phyloP scores from a whole-genome alignment of 2,329 filamentous ascomycete genomes.

The Botrytis cinerea region DNA sequence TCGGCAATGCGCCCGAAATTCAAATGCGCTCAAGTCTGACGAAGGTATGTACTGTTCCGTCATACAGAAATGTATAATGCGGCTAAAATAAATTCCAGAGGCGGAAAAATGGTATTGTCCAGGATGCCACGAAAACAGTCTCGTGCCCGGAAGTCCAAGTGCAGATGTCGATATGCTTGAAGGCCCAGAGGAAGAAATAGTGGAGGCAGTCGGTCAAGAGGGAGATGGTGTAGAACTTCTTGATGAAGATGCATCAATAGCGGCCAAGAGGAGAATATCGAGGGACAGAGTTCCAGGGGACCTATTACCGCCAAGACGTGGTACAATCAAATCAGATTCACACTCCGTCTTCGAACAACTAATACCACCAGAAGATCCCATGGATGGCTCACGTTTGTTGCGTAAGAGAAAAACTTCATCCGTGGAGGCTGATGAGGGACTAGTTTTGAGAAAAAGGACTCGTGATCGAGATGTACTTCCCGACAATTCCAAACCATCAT shows the following conservation, averaged over 20 bases:
- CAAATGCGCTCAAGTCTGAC: conserved; percentile 60
- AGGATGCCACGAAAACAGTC: conserved; percentile 49
- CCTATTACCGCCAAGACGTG: conserved; percentile 68
- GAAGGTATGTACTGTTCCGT: conserved; percentile 54
- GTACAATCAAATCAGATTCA: conserved; percentile 65
- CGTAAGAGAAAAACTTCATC: conserved; percentile 85
- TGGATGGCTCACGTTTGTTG: conserved; percentile 75
- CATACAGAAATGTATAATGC: background rate
- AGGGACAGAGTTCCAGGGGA: conserved; percentile 70
- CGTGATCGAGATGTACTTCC: conserved; percentile 34
- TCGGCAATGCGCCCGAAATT: conserved; percentile 81
- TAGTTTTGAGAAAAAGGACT: conserved; percentile 53
- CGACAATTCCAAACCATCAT: conserved; percentile 27
- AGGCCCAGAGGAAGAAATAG: conserved; percentile 23
- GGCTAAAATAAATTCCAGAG: conserved; percentile 45
- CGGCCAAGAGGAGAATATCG: conserved; percentile 53
- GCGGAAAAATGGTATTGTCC: conserved; percentile 63
- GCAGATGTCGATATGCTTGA: conserved; percentile 27
- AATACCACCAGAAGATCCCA: conserved; percentile 69
- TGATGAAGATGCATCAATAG: conserved; percentile 25
- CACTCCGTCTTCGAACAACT: conserved; percentile 77
- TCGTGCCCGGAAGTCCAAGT: conserved; percentile 44
- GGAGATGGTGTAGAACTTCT: background rate
- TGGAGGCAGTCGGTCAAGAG: conserved; percentile 19
- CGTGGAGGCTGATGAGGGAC: conserved; percentile 57